Conservation (phyloP, 2,329 filamentous ascomycete genomes). For the Diaporthe caulivora region DNA sequence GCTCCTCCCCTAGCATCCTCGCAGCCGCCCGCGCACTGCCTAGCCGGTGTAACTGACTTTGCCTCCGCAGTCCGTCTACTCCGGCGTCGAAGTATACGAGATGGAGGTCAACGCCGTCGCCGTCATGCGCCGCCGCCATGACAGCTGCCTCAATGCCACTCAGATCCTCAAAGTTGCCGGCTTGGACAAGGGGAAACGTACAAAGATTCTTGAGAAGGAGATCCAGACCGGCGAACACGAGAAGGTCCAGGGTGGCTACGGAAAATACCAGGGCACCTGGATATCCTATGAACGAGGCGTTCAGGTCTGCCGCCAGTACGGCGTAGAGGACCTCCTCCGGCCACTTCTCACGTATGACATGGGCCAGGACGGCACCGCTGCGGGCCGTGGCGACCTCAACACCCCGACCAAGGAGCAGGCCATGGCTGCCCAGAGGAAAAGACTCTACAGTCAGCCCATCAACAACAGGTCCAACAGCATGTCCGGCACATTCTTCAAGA, state of each 20-base stretch:
- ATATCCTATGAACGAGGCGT: conserved; percentile 93
- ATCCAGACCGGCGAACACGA: conserved; percentile 97
- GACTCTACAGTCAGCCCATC: conserved; percentile 83
- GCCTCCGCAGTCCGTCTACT: conserved; percentile 80
- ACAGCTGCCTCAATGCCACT: conserved; percentile 97
- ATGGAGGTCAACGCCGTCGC: conserved; percentile 96
- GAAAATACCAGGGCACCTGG: conserved; percentile 99
- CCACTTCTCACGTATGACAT: conserved; percentile 86
- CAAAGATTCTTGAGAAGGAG: conserved; percentile 98
- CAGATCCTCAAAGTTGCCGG: conserved; percentile 98
- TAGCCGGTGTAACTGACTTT: conserved; percentile 3
- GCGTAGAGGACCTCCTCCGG: conserved; percentile 80
- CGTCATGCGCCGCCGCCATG: conserved; percentile 94
- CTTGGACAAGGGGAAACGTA: conserved; percentile 97
- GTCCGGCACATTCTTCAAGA: conserved; percentile 94
- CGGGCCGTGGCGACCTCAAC: conserved; percentile 82
- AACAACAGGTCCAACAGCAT: conserved; percentile 76
- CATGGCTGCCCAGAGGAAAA: conserved; percentile 94
- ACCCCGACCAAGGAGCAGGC: conserved; percentile 99
- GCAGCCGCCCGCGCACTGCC: conserved; percentile 35
- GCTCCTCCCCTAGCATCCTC: conserved; percentile 11
- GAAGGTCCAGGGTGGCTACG: conserved; percentile 98
- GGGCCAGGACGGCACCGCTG: conserved; percentile 78
- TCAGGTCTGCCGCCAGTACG: conserved; percentile 87
- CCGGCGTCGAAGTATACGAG: conserved; percentile 95